A percentile compares a stretch with the other conserved stretches of the same genome.
Conservation (phyloP, 805 yeast genomes). For the Cyberlindnera suaveolens region DNA sequence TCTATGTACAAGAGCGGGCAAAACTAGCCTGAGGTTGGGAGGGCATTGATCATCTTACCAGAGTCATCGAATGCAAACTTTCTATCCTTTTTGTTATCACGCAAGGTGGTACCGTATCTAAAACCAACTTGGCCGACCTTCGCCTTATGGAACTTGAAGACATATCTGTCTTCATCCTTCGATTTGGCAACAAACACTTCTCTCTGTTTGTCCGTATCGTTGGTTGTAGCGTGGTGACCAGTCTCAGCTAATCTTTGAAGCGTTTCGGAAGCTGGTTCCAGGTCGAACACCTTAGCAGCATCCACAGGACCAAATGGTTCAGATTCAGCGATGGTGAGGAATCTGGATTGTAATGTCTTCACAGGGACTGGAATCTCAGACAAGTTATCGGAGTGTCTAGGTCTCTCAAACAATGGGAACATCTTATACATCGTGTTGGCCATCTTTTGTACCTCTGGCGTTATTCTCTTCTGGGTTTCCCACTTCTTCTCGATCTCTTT, state of each 20-base stretch:
- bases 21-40: conserved; percentile 22
- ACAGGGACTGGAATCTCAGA: conserved; percentile 93
- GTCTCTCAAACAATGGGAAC: conserved; percentile 67
- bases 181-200: conserved; percentile 44
- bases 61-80: conserved; percentile 60
- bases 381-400: conserved; percentile 56
- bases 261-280: conserved; percentile 84
- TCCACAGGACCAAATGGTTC: conserved; percentile 96
- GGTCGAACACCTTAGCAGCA: conserved; percentile 77
- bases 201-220: conserved; percentile 19
- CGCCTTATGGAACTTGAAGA: conserved; percentile 70
- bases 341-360: conserved; percentile 74
- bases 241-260: conserved; percentile 59
- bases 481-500: conserved; percentile 58
- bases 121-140: conserved; percentile 81
- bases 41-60: conserved; percentile 43
- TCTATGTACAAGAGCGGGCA: conserved; percentile 6
- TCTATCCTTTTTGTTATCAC: conserved; percentile 86
- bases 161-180: conserved; percentile 45
- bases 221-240: conserved; percentile 38
- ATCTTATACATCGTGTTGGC: conserved; percentile 60
- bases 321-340: conserved; percentile 85
- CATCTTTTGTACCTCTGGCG: conserved; percentile 53
- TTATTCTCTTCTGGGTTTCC: conserved; percentile 44
- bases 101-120: conserved; percentile 85